A percentile compares a stretch with the other conserved stretches of the same genome.
Conservation (phyloP, 108 stramenopile genomes). For the Epithemia pelagica region DNA sequence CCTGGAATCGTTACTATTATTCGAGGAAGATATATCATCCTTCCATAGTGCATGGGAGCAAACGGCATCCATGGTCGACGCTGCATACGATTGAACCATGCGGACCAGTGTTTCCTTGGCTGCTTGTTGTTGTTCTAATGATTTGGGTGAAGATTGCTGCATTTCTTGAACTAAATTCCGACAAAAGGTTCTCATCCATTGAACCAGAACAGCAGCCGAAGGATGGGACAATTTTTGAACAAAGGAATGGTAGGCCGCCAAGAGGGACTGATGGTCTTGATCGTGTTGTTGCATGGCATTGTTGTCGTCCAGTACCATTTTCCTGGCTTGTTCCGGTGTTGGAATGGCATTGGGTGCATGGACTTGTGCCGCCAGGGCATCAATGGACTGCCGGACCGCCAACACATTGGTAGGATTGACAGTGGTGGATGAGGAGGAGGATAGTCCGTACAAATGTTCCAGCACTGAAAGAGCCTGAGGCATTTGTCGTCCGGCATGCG, state of each 20-base stretch:
- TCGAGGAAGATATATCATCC: not conserved
- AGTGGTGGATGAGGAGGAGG: not conserved
- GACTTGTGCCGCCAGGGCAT: not conserved
- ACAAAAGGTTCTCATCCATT: slow-evolving; percentile 44
- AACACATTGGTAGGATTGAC: not conserved
- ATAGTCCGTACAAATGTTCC: slow-evolving; percentile 30
- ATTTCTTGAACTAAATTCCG: slow-evolving; percentile 11
- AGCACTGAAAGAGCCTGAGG: slow-evolving; percentile 20
- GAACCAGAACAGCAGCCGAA: slow-evolving; percentile 35
- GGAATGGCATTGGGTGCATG: slow-evolving; percentile 10
- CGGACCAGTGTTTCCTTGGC: not conserved
- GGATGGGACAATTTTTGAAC: slow-evolving; percentile 25
- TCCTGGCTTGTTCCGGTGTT: not conserved
- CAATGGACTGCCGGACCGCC: not conserved
- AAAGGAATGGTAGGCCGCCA: slow-evolving; percentile 29
- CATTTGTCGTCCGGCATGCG: slow-evolving; percentile 8
- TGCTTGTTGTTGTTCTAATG: not conserved
- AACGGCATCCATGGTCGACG: slow-evolving; percentile 16
- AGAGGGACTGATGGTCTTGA: not conserved
- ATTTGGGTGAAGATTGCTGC: not conserved
- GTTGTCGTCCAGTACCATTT: slow-evolving; percentile 1
- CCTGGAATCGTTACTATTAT: not conserved
- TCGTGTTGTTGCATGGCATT: not conserved
- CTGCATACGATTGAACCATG: slow-evolving; percentile 18
- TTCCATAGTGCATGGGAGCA: slow-evolving; percentile 25